Percentiles rank a stretch among this genome's conserved stretches.
Evolutionary conservation across 805 yeast species (phyloP).

Genomic region (Kodamaea fukazawae): DNA sequence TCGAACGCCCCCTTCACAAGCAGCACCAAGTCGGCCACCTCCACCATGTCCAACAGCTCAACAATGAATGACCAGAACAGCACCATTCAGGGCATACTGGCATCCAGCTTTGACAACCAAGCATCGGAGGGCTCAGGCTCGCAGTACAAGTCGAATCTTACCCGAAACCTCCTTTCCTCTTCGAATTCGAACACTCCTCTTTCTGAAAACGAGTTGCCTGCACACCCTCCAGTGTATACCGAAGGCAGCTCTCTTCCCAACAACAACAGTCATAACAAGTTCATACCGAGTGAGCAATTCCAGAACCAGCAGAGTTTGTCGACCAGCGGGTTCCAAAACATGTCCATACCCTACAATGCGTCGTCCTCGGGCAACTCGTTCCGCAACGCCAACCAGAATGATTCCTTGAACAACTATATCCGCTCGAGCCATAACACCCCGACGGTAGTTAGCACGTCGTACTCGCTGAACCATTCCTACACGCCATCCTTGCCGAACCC

Average conservation of each 20-base stretch:
- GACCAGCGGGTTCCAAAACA: slow-evolving; percentile 6
- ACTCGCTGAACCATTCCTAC: slow-evolving; percentile 39
- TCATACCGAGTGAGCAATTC: not conserved
- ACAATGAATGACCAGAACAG: not conserved
- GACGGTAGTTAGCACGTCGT: slow-evolving; percentile 41
- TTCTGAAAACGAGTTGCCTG: slow-evolving; percentile 4
- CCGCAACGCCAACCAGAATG: slow-evolving; percentile 10
- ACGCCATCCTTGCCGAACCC: slow-evolving; percentile 32
- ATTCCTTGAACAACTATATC: slow-evolving; percentile 25
- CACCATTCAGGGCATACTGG: too few species aligned
- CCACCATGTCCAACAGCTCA: slow-evolving; percentile 12
- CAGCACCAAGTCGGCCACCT: slow-evolving; percentile 5
- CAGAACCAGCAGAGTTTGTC: too few species aligned
- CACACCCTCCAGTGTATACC: slow-evolving; percentile 4
- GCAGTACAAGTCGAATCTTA: slow-evolving; percentile 9
- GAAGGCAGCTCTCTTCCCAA: not conserved
- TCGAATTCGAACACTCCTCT: not conserved
- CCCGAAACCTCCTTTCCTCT: slow-evolving; percentile 6
- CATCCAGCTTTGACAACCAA: too few species aligned
- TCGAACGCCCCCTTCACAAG: slow-evolving; percentile 2
- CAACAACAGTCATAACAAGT: not conserved
- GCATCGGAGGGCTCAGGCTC: not conserved
- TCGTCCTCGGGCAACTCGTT: slow-evolving; percentile 4
- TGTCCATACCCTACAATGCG: not conserved
- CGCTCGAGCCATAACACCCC: slow-evolving; percentile 47